phyloP scores from a whole-genome alignment of 306 rosid species.

The Ormosia semicastrata region DNA sequence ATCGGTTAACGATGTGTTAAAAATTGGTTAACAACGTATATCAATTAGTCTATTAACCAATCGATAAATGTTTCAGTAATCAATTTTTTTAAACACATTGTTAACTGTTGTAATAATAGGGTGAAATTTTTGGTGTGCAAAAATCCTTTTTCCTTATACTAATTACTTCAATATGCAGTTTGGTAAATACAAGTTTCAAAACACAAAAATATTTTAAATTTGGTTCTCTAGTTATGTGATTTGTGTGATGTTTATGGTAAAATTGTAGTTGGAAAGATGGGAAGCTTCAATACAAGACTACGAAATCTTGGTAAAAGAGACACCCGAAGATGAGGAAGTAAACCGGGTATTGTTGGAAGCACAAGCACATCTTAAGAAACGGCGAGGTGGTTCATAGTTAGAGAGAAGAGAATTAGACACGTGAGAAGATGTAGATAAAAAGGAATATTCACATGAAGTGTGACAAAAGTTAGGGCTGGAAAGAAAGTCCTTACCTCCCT shows the following conservation, averaged over 20 bases:
- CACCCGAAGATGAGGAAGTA: conserved; percentile 58
- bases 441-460: not conserved
- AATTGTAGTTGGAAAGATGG: conserved; percentile 72
- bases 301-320: conserved; percentile 52
- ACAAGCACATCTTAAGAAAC: conserved; percentile 44
- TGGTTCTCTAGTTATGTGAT: not conserved
- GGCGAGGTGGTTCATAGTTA: conserved; percentile 12
- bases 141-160: too few species aligned
- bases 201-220: not conserved
- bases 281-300: conserved; percentile 74
- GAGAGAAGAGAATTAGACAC: not conserved
- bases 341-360: conserved; percentile 49
- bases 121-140: too few species aligned
- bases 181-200: not conserved
- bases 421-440: not conserved
- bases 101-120: too few species aligned
- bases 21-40: too few species aligned
- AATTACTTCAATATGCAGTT: not conserved
- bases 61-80: too few species aligned
- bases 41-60: too few species aligned
- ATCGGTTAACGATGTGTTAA: too few species aligned
- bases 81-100: too few species aligned
- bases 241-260: not conserved
- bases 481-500: not conserved
- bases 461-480: not conserved